These are phyloP conservation scores for Lasiodiplodia gonubiensis DNA, from an alignment of 2,329 filamentous ascomycete species.

Conservation along the genomic window DNA sequence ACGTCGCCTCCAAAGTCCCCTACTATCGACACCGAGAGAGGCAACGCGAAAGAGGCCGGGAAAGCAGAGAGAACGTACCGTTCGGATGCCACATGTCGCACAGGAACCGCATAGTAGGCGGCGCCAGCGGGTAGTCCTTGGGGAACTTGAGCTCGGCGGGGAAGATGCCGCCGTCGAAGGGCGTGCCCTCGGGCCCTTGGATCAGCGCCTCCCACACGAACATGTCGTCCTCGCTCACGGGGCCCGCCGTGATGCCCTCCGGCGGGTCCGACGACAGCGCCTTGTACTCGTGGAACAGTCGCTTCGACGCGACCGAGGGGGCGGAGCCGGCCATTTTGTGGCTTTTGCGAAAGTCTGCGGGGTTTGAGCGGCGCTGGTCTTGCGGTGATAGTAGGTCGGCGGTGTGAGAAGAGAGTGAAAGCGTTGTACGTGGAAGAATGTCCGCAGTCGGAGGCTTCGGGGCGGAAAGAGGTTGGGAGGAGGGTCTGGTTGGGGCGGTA, in stretches of 20 bases:
- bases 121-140: conserved; percentile 80
- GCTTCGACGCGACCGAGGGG: conserved; percentile 66
- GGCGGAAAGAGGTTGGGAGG: neutral
- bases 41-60: neutral
- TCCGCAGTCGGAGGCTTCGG: neutral
- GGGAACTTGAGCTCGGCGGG: conserved; percentile 85
- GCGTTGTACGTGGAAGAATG: neutral
- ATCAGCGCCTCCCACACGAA: conserved; percentile 97
- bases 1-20: no score
- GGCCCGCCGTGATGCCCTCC: conserved; percentile 96
- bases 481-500: neutral
- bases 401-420: neutral
- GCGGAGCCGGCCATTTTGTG: conserved; percentile 45
- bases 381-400: neutral
- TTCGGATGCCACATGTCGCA: conserved; percentile 92
- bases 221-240: conserved; percentile 91
- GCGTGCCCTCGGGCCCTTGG: conserved; percentile 91
- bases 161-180: conserved; percentile 95
- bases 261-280: conserved; percentile 91
- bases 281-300: conserved; percentile 96
- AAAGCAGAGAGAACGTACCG: conserved; percentile 51
- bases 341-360: neutral
- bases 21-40: no score
- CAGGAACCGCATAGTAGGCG: conserved; percentile 87
- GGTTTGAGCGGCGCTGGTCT: neutral